A percentile compares a stretch with the other conserved stretches of the same genome.
Evolutionary conservation across 73 alveolate species (phyloP).

Genomic region (Paramecium tetraurelia): DNA sequence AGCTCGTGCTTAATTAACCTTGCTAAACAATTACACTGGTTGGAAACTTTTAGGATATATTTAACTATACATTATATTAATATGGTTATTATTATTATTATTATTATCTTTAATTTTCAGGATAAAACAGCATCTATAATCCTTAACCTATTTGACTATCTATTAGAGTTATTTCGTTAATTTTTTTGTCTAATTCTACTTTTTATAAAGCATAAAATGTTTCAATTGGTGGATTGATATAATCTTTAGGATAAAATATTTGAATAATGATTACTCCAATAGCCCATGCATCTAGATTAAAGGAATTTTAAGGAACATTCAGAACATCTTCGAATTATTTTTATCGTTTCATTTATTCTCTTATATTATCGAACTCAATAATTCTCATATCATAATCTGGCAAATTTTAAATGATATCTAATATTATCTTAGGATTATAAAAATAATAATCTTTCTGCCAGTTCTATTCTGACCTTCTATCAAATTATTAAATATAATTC

Average conservation of each 20-base stretch:
- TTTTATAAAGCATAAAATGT: not conserved
- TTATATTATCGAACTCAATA: not conserved
- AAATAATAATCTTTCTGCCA: not conserved
- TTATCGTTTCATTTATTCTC: not conserved
- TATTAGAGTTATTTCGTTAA: not conserved
- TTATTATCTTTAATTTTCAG: no score
- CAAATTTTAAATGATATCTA: not conserved
- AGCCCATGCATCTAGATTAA: not conserved
- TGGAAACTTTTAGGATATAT: no score
- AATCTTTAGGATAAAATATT: not conserved
- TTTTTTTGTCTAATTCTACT: not conserved
- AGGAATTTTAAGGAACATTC: not conserved
- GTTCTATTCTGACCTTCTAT: not conserved
- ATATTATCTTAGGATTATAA: not conserved
- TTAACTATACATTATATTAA: no score
- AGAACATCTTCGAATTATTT: not conserved
- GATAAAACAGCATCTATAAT: no score
- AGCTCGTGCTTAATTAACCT: no score
- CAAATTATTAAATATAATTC: not conserved
- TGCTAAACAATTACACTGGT: no score
- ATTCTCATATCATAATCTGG: not conserved
- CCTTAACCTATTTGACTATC: not conserved
- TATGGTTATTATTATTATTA: no score
- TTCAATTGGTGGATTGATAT: not conserved
- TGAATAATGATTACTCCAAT: not conserved